phyloP scores from a whole-genome alignment of 2,329 filamentous ascomycete species.

The Tolypocladium ovalisporum region DNA sequence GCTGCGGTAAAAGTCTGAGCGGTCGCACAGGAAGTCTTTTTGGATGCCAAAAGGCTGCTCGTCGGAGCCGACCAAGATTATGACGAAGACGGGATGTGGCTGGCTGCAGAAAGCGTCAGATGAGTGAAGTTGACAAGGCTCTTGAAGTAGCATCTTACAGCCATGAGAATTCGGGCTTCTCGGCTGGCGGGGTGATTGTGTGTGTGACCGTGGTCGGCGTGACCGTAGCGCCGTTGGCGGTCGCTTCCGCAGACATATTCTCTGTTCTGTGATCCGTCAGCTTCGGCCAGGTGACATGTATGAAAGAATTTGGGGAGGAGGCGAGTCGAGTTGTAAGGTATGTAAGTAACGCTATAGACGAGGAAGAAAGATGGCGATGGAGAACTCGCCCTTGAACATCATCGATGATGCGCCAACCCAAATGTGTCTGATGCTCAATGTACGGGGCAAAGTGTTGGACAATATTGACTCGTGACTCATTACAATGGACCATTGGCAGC shows the following conservation, averaged over 20 bases:
- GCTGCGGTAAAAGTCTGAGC: slow-evolving; percentile 35
- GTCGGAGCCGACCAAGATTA: slow-evolving; percentile 40
- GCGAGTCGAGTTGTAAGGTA: no score
- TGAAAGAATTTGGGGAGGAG: not conserved
- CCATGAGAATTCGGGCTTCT: slow-evolving; percentile 21
- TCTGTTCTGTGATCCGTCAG: not conserved
- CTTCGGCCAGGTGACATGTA: slow-evolving; percentile 5
- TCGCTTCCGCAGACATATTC: slow-evolving; percentile 4
- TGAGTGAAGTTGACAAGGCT: no score
- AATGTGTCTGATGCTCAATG: not conserved
- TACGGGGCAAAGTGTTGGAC: not conserved
- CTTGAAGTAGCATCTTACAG: slow-evolving; percentile 15
- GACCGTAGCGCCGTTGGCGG: slow-evolving; percentile 2
- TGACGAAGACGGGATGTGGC: slow-evolving; percentile 44
- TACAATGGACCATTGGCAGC: not conserved
- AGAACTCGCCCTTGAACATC: not conserved
- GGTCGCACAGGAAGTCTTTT: slow-evolving; percentile 45
- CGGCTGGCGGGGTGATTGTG: not conserved
- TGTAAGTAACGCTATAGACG: no score
- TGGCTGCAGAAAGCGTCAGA: slow-evolving; percentile 25
- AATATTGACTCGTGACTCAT: not conserved
- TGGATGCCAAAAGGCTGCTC: slow-evolving; percentile 46
- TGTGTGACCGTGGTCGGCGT: not conserved
- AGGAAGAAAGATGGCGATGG: not conserved
- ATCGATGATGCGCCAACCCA: not conserved